Conservation (phyloP, 306 rosid species). For the Senna siamea region DNA sequence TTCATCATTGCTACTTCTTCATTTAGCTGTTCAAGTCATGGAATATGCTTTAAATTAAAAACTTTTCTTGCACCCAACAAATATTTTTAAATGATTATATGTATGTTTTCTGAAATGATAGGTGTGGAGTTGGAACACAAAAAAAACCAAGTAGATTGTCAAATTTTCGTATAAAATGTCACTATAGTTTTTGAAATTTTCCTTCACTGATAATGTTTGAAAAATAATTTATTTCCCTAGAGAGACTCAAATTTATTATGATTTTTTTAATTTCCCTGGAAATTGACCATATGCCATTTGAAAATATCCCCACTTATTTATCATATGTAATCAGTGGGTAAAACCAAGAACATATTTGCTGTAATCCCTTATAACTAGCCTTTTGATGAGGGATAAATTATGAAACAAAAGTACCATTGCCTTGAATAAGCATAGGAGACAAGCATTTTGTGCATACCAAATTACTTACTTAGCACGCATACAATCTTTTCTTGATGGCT, state of each 20-base stretch:
- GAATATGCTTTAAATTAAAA: conserved; percentile 14
- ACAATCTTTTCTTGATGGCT: background rate
- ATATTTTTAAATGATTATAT: conserved; percentile 18
- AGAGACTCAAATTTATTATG: background rate
- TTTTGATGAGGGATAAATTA: conserved; percentile 11
- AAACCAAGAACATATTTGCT: background rate
- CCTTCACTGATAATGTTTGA: background rate
- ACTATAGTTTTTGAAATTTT: conserved; percentile 1
- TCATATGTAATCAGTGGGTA: conserved; percentile 7
- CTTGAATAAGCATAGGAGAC: background rate
- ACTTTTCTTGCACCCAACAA: conserved; percentile 5
- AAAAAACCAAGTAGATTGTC: conserved; percentile 19
- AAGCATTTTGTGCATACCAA: background rate
- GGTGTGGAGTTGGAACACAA: background rate
- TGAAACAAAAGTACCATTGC: background rate
- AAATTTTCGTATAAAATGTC: background rate
- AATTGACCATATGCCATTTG: conserved; percentile 11
- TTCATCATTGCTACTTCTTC: conserved; percentile 15
- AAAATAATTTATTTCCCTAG: background rate
- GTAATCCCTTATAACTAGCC: conserved; percentile 1
- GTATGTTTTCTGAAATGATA: conserved; percentile 1
- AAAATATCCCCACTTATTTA: background rate
- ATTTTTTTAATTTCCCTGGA: background rate
- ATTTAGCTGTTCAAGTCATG: conserved; percentile 7
- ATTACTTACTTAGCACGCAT: conserved; percentile 3